A percentile compares a stretch with the other conserved stretches of the same genome.
Conservation (phyloP, 2,329 filamentous ascomycete genomes). For the Pyrenochaeta sp. region DNA sequence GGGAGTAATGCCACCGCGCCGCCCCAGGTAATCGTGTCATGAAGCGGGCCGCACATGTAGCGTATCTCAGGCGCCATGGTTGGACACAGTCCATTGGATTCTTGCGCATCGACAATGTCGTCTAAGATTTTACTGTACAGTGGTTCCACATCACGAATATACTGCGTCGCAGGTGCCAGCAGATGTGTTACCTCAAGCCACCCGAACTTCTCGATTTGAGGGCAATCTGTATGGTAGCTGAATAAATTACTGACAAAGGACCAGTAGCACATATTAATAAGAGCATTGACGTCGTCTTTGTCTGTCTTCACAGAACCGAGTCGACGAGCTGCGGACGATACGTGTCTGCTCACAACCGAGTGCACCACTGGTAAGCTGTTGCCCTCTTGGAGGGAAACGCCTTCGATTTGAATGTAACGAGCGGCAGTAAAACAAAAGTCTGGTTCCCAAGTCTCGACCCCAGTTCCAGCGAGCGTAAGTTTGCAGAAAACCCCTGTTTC, state of each 20-base stretch:
- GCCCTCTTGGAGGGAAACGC: slow-evolving; percentile 36
- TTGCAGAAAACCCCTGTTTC: slow-evolving; percentile 51
- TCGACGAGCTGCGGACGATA: slow-evolving; percentile 49
- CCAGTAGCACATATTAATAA: slow-evolving; percentile 56
- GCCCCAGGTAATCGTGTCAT: slow-evolving; percentile 57
- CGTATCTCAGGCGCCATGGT: slow-evolving; percentile 58
- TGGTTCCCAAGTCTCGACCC: slow-evolving; percentile 47
- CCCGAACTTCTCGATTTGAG: slow-evolving; percentile 53
- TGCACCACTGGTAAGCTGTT: slow-evolving; percentile 41
- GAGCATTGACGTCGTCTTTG: slow-evolving; percentile 51
- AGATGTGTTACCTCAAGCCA: slow-evolving; percentile 59
- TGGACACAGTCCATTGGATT: slow-evolving; percentile 54
- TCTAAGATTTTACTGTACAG: slow-evolving; percentile 58
- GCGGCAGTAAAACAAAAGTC: slow-evolving; percentile 55
- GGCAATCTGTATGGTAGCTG: slow-evolving; percentile 55
- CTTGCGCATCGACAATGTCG: slow-evolving; percentile 57
- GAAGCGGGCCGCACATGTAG: slow-evolving; percentile 59
- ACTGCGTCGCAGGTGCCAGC: slow-evolving; percentile 56
- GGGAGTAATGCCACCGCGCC: slow-evolving; percentile 45
- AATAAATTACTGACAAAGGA: slow-evolving; percentile 47
- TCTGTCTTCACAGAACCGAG: slow-evolving; percentile 51
- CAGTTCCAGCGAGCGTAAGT: slow-evolving; percentile 42
- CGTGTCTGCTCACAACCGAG: slow-evolving; percentile 47
- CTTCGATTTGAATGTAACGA: slow-evolving; percentile 53
- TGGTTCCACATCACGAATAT: slow-evolving; percentile 56